Evolutionary conservation across 1,284 basidiomycete genomes (phyloP), one percentile per base, ranked within the genome.

Genomic region (Trichosporon inkin): DNA sequence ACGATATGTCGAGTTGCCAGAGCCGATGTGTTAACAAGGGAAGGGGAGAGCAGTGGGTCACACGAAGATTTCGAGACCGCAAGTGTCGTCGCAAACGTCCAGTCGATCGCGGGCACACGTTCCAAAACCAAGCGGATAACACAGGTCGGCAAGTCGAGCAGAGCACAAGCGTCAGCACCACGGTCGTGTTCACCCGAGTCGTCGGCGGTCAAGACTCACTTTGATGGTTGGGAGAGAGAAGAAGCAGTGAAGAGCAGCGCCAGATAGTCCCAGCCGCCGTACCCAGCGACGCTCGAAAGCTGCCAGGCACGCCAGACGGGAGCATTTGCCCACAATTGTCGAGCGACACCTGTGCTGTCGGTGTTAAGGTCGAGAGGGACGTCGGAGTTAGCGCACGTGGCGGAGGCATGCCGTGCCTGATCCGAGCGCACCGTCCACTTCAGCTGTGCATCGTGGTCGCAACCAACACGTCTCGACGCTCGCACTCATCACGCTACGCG

Each of bases 161-260:
- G 34, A 56, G 32, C 55, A 36, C 41, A 49, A 44, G 56, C 56
- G 56, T 57, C 56, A 57, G 56, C 56, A 57, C 37, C 20, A 17
- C n/a, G 3, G 38, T 52, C 17, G 24, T n/a, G n/a, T 24, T 52
- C 47, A 55, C 20, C 24, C 54, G 44, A 28, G 55, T 13, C 39
- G 54, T 41, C 52, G 47, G 6, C 10, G 37, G 40, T 58, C 51
- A 53, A 39, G 17, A 58, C 51, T 41, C 49, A 53, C 49, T 41
- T 59, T 59, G 58, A 59, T 36, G 52, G 58, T 49, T 59, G 38
- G 44, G 39, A 28, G 24, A 32, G 28, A 32, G 28, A 32, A 32
- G 28, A 32, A 32, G 28, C 28, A 32, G 28, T 32, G 28, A 32
- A 32, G 28, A 32, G 28, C 28, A 32, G 28, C 28, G 28, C 28